Base-by-base conservation (phyloP, 805 yeast species). In the Schizosaccharomyces octosporus region DNA sequence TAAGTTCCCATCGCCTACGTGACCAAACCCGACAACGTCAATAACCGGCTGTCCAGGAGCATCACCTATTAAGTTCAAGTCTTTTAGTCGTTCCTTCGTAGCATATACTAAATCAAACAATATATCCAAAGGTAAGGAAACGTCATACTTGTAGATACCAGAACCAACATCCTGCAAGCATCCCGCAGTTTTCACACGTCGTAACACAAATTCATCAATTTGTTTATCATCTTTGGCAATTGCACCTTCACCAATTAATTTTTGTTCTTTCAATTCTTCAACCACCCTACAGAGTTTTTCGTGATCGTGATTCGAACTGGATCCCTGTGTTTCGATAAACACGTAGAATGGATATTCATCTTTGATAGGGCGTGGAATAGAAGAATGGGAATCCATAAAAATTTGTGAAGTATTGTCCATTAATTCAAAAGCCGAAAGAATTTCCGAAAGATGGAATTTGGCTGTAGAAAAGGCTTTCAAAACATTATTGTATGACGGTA, bases 101-200 rank as follows among this genome's bases (percentile, higher is more conserved):
- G 84, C 95, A 59, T 81, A 85, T 27, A 90, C 95, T 61, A 93
- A 74, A 13, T 83, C 83, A 69, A 88, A 93, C 73, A 93, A 76
- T 61, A 82, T 85, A 24, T 78, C 75, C 65, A 93, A 77, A 43
- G 97, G 97, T 63, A 93, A 74, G 3, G 96, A 88, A 48, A 93
- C 96, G 68, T 93, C 98, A 69, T 93, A 93, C 74, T 93, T 93
- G 76, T 90, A 93, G 61, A 90, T 97, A 66, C 97, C 98, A 13
- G 51, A 45, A 61, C 98, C 97, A 48, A 77, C 81, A 63, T 79
- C 77, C 60, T 85, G 84, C 6, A 86, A 78, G 5, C 95, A 89
- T 74, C 90, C 98, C 48, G 96, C 87, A 65, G 89, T 81, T 64
- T 84, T 79, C 73, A 93, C 98, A 74, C 98, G 82, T 97, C 97